Conservation (phyloP, 441 rosid genomes). For the Mallotus repandus region DNA sequence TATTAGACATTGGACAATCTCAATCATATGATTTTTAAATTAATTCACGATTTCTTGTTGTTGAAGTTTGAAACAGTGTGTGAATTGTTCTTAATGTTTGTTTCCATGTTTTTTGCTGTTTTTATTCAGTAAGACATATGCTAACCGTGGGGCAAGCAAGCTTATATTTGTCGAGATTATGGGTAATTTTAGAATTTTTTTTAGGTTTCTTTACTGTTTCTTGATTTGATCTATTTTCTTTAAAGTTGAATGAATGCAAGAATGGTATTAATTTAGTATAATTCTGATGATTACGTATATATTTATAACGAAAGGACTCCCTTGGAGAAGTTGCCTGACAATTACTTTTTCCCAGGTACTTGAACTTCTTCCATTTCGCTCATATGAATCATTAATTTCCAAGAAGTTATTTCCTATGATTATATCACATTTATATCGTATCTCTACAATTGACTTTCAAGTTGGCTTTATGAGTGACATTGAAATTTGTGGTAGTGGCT, state of each 20-base stretch:
- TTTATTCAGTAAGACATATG: conserved; percentile 67
- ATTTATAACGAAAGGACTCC: conserved; percentile 90
- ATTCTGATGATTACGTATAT: conserved; percentile 46
- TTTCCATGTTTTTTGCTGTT: background rate
- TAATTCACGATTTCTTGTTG: no score
- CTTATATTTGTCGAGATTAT: conserved; percentile 93
- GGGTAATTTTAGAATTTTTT: conserved; percentile 44
- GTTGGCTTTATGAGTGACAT: background rate
- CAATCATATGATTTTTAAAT: background rate
- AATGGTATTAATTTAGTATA: background rate
- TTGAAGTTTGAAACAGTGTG: no score
- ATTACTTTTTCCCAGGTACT: conserved; percentile 78
- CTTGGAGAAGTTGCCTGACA: conserved; percentile 73
- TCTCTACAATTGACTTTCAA: background rate
- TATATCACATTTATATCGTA: background rate
- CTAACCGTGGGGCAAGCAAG: conserved; percentile 72
- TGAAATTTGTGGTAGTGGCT: background rate
- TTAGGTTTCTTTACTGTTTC: no score
- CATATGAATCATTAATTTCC: background rate
- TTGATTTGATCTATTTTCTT: background rate
- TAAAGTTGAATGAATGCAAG: background rate
- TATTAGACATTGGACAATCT: conserved; percentile 26
- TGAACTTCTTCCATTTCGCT: background rate
- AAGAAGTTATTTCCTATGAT: background rate
- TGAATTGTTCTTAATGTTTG: no score